These are phyloP conservation scores for Candida oleophila DNA, from an alignment of 805 yeast genomes.

Conservation along the genomic window DNA sequence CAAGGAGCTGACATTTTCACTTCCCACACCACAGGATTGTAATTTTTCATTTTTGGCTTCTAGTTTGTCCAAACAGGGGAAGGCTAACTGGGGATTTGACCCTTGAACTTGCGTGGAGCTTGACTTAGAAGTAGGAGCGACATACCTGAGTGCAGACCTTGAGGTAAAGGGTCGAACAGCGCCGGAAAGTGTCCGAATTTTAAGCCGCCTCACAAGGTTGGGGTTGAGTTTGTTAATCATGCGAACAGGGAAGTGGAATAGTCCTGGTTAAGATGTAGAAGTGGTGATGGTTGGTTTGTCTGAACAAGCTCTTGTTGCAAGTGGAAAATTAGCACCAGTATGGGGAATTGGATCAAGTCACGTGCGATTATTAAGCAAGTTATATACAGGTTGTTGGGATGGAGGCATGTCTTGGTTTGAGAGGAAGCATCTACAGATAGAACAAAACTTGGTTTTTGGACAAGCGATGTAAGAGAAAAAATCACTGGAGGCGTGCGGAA, in stretches of 20 bases:
- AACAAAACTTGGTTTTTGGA: no score
- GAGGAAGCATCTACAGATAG: no score
- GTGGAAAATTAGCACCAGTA: not conserved
- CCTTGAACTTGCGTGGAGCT: slow-evolving; percentile 11
- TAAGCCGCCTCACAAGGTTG: no score
- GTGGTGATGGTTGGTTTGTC: no score
- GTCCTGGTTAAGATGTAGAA: no score
- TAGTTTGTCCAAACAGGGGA: slow-evolving; percentile 82
- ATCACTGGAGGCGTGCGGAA: no score
- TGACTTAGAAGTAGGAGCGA: slow-evolving; percentile 5
- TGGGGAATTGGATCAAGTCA: not conserved
- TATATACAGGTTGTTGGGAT: not conserved
- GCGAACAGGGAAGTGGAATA: no score
- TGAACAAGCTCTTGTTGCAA: no score
- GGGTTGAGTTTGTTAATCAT: no score
- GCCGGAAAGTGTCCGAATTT: no score
- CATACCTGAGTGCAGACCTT: not conserved
- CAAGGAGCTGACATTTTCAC: slow-evolving; percentile 27
- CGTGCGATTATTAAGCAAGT: not conserved
- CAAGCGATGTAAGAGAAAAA: no score
- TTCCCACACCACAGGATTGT: slow-evolving; percentile 9
- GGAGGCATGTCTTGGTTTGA: no score
- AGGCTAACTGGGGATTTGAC: slow-evolving; percentile 68
- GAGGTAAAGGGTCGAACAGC: not conserved
- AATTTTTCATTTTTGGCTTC: slow-evolving; percentile 52